Conservation (phyloP, 2,329 filamentous ascomycete genomes). For the Diplodia sapinea region DNA sequence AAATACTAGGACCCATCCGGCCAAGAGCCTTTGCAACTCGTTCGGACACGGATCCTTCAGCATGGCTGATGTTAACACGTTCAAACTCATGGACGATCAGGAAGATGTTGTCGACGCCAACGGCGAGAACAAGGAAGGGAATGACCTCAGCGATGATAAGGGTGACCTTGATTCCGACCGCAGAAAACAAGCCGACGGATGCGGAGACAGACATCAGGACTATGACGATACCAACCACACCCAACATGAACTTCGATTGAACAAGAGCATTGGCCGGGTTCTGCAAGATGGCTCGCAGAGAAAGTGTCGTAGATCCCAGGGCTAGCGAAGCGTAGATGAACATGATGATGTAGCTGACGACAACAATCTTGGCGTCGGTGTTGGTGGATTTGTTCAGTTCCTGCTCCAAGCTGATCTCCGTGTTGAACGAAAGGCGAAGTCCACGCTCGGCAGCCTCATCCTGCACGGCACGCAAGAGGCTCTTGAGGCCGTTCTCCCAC, state of each 20-base stretch:
- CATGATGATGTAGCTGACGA: slow-evolving; percentile 98
- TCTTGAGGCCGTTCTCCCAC: slow-evolving; percentile 82
- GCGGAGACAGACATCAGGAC: slow-evolving; percentile 97
- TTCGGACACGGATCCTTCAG: slow-evolving; percentile 84
- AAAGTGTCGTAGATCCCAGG: slow-evolving; percentile 84
- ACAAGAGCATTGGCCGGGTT: slow-evolving; percentile 87
- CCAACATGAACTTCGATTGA: slow-evolving; percentile 94
- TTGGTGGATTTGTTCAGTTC: slow-evolving; percentile 98
- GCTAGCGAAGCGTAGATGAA: slow-evolving; percentile 96
- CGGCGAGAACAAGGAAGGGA: slow-evolving; percentile 92
- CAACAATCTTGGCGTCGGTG: slow-evolving; percentile 94
- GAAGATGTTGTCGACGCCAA: slow-evolving; percentile 99
- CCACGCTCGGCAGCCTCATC: slow-evolving; percentile 78
- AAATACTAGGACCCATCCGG: slow-evolving; percentile 93
- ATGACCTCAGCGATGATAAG: slow-evolving; percentile 99
- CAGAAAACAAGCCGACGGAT: slow-evolving; percentile 93
- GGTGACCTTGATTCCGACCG: slow-evolving; percentile 88
- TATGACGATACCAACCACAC: slow-evolving; percentile 92
- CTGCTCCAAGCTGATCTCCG: slow-evolving; percentile 91
- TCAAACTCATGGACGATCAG: slow-evolving; percentile 98
- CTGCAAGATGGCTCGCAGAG: slow-evolving; percentile 74
- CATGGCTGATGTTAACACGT: slow-evolving; percentile 87
- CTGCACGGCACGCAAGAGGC: slow-evolving; percentile 77
- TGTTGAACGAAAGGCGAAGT: slow-evolving; percentile 88
- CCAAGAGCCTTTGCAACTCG: slow-evolving; percentile 87